These are phyloP conservation scores for Plasmodium knowlesi DNA, from an alignment of 169 alveolate species.

Conservation along the genomic window DNA sequence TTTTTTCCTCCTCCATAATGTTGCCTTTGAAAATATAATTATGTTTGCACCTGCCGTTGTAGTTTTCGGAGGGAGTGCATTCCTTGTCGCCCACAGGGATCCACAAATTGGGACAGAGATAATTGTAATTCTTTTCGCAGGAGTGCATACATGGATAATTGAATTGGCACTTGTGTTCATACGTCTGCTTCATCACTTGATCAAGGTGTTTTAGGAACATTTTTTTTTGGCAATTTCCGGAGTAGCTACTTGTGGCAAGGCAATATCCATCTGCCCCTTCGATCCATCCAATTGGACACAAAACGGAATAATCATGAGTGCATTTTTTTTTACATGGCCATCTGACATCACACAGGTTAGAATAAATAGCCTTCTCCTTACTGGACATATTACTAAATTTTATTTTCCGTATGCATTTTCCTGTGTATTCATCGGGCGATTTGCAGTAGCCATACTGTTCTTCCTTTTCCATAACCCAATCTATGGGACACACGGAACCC, in stretches of 20 bases:
- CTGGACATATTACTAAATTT: conserved; percentile 40
- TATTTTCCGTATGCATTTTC: conserved; percentile 49
- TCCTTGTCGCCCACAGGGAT: conserved; percentile 34
- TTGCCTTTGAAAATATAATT: conserved; percentile 59
- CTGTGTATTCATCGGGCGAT: conserved; percentile 81
- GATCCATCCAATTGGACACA: conserved; percentile 85
- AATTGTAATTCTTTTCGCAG: conserved; percentile 67
- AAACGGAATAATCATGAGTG: conserved; percentile 80
- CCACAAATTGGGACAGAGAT: conserved; percentile 70
- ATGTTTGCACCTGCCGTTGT: conserved; percentile 70
- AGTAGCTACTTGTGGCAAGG: conserved; percentile 48
- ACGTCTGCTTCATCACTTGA: conserved; percentile 50
- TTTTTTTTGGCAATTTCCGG: conserved; percentile 54
- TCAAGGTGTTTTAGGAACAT: conserved; percentile 51
- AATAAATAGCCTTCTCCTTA: conserved; percentile 66
- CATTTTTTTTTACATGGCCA: conserved; percentile 78
- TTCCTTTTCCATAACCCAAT: conserved; percentile 74
- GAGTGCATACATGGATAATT: conserved; percentile 68
- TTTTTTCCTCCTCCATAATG: conserved; percentile 58
- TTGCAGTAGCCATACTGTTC: conserved; percentile 60
- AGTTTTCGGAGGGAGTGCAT: conserved; percentile 68
- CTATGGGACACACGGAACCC: conserved; percentile 77
- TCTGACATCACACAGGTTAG: conserved; percentile 60
- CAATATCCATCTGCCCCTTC: conserved; percentile 67
- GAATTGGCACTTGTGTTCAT: conserved; percentile 74